A percentile compares a stretch with the other conserved stretches of the same genome.
Conservation (phyloP, 768 basidiomycete genomes). For the Pulveroboletus sp. region DNA sequence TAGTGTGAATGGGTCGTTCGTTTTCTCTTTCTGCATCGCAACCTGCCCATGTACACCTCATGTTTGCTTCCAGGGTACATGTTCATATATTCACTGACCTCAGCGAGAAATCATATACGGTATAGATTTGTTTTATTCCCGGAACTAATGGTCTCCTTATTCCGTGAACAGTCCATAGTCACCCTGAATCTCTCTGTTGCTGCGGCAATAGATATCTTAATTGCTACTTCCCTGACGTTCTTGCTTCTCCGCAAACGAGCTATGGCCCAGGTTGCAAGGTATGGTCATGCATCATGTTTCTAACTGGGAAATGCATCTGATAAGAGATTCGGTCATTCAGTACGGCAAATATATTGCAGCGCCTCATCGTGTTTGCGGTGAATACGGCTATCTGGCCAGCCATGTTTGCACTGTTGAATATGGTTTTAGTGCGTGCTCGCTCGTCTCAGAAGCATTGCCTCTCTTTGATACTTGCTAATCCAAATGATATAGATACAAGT, state of each 20-base stretch:
- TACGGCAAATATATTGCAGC: slow-evolving; percentile 5
- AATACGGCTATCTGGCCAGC: slow-evolving; percentile 44
- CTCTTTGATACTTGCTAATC: too few species aligned
- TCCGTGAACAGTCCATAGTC: background rate
- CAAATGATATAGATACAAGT: background rate
- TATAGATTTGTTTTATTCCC: background rate
- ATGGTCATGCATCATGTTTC: too few species aligned
- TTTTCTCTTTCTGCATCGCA: background rate
- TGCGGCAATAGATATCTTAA: slow-evolving; percentile 2
- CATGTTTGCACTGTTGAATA: slow-evolving; percentile 39
- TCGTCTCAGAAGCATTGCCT: background rate
- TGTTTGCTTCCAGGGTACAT: background rate
- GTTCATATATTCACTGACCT: background rate
- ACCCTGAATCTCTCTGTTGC: background rate
- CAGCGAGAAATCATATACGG: background rate
- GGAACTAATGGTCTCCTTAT: background rate
- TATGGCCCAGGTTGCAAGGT: background rate
- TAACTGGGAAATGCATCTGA: background rate
- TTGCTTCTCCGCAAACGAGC: background rate
- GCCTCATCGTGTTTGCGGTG: slow-evolving; percentile 5
- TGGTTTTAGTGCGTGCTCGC: slow-evolving; percentile 40
- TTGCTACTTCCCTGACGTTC: slow-evolving; percentile 1
- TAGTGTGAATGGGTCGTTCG: background rate
- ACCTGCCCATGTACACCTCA: background rate
- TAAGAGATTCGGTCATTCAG: background rate